Evolutionary conservation across 23 red algal species (phyloP).

Genomic region (Gracilaria caudata): DNA sequence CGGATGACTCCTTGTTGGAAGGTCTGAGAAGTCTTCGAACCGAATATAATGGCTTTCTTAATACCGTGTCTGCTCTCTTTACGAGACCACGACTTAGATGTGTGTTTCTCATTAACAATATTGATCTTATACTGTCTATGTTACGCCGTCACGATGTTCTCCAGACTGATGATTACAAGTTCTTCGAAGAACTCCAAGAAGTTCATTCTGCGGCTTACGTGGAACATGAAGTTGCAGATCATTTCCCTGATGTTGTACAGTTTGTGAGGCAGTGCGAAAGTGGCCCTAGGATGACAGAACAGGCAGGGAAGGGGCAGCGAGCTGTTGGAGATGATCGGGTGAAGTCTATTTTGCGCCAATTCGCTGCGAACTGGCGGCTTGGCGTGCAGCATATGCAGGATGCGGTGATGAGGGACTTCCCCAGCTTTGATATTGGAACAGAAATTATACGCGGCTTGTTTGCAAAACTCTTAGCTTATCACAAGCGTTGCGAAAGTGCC

Average conservation of each 20-base stretch:
- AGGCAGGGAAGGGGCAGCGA: not conserved
- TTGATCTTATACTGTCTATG: conserved; percentile 81
- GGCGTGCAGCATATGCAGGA: conserved; percentile 88
- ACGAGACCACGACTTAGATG: conserved; percentile 61
- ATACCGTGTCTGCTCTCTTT: conserved; percentile 68
- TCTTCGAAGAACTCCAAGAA: conserved; percentile 74
- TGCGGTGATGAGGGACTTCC: conserved; percentile 76
- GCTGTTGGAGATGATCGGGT: conserved; percentile 34
- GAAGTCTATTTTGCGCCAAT: conserved; percentile 73
- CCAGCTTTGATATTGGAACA: conserved; percentile 74
- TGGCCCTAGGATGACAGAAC: not conserved
- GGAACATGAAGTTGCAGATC: conserved; percentile 90
- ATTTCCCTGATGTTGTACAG: conserved; percentile 86
- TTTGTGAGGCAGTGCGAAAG: conserved; percentile 77
- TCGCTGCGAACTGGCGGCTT: conserved; percentile 79
- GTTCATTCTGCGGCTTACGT: conserved; percentile 76
- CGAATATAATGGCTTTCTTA: conserved; percentile 82
- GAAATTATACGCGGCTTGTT: conserved; percentile 57
- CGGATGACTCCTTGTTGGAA: conserved; percentile 83
- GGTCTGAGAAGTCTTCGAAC: conserved; percentile 69
- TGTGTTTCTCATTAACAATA: conserved; percentile 89
- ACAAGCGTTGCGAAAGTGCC: conserved; percentile 70
- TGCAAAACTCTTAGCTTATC: conserved; percentile 63
- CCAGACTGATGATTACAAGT: conserved; percentile 61
- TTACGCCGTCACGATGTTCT: conserved; percentile 44